Evolutionary conservation across 116 monocot species (phyloP).

Genomic region (Phalaenopsis hybrid): DNA sequence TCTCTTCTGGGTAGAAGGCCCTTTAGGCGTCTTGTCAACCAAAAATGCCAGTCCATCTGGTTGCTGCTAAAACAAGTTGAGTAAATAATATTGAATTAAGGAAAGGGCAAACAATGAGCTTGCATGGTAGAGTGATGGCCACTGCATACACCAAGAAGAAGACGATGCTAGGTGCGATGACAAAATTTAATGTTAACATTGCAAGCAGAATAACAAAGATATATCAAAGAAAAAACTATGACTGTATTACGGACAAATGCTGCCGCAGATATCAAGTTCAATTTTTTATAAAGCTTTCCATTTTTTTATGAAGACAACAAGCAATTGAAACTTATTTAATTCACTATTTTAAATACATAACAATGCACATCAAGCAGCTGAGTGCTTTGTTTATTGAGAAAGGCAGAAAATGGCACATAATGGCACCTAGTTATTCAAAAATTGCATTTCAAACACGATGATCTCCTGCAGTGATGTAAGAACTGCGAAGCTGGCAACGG

Average conservation of each 20-base stretch:
- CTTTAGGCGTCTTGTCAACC: constrained; percentile 18
- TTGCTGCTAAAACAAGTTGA: constrained; percentile 28
- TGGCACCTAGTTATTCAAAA: background rate
- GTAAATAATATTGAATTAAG: background rate
- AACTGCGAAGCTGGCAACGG: background rate
- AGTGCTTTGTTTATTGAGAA: background rate
- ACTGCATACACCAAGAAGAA: background rate
- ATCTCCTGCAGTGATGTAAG: background rate
- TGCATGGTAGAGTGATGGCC: background rate
- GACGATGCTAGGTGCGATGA: background rate
- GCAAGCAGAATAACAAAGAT: background rate
- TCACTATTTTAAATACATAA: background rate
- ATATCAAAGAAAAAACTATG: background rate
- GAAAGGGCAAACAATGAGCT: background rate
- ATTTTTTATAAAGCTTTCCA: background rate
- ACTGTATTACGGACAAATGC: background rate
- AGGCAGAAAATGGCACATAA: background rate
- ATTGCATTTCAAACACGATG: background rate
- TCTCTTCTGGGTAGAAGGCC: constrained; percentile 22
- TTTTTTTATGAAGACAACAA: background rate
- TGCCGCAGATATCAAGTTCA: background rate
- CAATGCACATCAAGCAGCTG: background rate
- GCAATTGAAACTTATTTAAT: background rate
- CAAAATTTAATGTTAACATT: background rate
- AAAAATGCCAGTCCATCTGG: constrained; percentile 36